These are phyloP conservation scores for Cetraspora pellucida DNA, from an alignment of 192 early-diverging fungal genomes.

Conservation along the genomic window DNA sequence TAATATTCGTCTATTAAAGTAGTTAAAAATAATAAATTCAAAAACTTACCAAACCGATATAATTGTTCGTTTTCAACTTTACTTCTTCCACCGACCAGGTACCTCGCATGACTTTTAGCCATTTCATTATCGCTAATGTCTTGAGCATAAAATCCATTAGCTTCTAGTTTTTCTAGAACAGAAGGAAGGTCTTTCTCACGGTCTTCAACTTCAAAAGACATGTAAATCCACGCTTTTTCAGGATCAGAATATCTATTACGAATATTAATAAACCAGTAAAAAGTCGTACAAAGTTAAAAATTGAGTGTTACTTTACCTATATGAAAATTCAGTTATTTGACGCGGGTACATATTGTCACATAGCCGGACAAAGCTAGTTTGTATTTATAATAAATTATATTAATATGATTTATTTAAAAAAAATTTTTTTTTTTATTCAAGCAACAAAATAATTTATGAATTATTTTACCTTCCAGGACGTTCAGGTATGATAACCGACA, in stretches of 20 bases:
- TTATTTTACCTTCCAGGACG: conserved; percentile 66
- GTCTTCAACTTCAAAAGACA: conserved; percentile 83
- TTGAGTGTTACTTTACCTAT: conserved; percentile 47
- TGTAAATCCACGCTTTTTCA: conserved; percentile 81
- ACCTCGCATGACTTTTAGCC: conserved; percentile 95
- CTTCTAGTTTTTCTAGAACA: conserved; percentile 64
- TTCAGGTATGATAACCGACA: conserved; percentile 93
- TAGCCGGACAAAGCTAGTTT: conserved; percentile 69
- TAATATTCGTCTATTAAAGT: neutral
- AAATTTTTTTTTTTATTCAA: neutral
- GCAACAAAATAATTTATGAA: neutral
- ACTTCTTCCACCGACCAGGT: conserved; percentile 87
- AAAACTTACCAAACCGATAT: conserved; percentile 73
- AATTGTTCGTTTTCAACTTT: conserved; percentile 82
- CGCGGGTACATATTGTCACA: conserved; percentile 84
- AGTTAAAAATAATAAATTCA: neutral
- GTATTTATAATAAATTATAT: neutral
- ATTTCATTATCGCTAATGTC: conserved; percentile 93
- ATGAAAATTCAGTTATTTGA: conserved; percentile 90
- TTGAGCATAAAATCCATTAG: conserved; percentile 68
- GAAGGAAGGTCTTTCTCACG: conserved; percentile 66
- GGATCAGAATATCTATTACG: conserved; percentile 70
- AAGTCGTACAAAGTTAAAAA: neutral
- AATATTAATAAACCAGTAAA: neutral
- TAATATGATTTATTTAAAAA: neutral